Evolutionary conservation across 2,329 filamentous ascomycete genomes (phyloP), one percentile per base, ranked within the genome.

Genomic region (Parastagonospora nodorum): DNA sequence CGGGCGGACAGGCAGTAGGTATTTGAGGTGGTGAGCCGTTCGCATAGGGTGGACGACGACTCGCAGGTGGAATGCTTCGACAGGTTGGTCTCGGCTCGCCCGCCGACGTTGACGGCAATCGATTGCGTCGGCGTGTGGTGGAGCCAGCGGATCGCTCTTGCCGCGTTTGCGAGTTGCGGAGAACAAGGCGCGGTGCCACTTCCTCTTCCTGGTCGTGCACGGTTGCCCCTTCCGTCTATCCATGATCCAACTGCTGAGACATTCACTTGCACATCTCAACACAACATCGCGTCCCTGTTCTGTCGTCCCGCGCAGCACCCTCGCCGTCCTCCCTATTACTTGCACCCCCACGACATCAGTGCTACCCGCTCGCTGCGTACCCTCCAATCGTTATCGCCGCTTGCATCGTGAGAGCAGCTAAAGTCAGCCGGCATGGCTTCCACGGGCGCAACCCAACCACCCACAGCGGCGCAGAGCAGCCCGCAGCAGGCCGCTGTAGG

Each of bases 381-480:
- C 41, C 24, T 41, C 54, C 52, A 58, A 54, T 57, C 55, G 52
- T 53, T 53, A 55, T 64, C 57, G 55, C 56, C 55, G 58, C 46
- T 48, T n/a, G 45, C 52, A 50, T 54, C 47, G 52, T 53, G 53
- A 52, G 52, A 48, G 44, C 45, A 50, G 50, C 45, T 58, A 38
- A 51, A 48, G 48, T 51, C 55, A 54, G 55, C 57, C 60, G 57
- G 59, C 58, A 73, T 73, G 71, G 65, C 66, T 54, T 61, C 66
- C 38, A 29, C 67, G 38, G 58, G 39, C 27, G 38, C 63, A 45
- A 63, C 68, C 30, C 63, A 62, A 55, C 60, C 63, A 47, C 53
- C 66, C 42, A 62, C 65, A 44, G 55, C 57, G 42, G 54, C 61
- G 48, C 62, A 61, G 36, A 62, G 45, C 30, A 62, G 58, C 40